Base-by-base conservation (phyloP, 2,329 filamentous ascomycete species). In the Colletotrichum falcatum region DNA sequence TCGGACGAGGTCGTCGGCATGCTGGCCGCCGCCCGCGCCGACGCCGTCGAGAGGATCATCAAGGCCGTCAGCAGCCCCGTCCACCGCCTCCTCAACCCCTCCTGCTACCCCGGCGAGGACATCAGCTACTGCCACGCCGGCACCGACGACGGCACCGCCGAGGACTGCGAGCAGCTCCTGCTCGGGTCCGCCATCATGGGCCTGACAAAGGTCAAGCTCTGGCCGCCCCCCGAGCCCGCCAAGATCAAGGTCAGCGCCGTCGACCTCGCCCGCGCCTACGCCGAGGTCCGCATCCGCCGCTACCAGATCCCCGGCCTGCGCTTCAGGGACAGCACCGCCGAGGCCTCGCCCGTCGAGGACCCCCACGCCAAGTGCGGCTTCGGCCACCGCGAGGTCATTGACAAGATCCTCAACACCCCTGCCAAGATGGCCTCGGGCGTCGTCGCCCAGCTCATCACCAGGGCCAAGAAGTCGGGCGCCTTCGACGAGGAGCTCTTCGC, bases 1-100 rank as follows among this genome's bases (percentile, higher is more conserved):
- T 70, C 67, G 23, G 58, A 49, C 35, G 67, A 70, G 44, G 67
- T 70, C 51, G 53, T 70, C 28, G 35, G n/a, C 67, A 62, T 70
- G 67, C 63, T 70, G 23, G 35, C 67, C 26, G 51, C 63, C 28
- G 62, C 51, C 37, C 62, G 72, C 35, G 61, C 63, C 54, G 72
- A 73, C 37, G 69, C 72, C 39, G 54, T 73, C 14, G 65, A 71
- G 26, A 64, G 46, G 46, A 64, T 68, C 60, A 64, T 69, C 66
- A 69, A 71, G 65, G 73, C 67, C 12, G 67, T 70, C 63, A 70
- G 67, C 67, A 70, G 66, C 63, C 67, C 67, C 16, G 67, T 70
- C n/a, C 67, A 70, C 51, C 67, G 67, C 42, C 67, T 70, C 3
- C 67, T 70, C 35, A 70, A 70, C 42, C 67, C 67, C n/a, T 66